Base-by-base conservation (phyloP, 2,329 filamentous ascomycete genomes). In the Colletotrichum sp. region DNA sequence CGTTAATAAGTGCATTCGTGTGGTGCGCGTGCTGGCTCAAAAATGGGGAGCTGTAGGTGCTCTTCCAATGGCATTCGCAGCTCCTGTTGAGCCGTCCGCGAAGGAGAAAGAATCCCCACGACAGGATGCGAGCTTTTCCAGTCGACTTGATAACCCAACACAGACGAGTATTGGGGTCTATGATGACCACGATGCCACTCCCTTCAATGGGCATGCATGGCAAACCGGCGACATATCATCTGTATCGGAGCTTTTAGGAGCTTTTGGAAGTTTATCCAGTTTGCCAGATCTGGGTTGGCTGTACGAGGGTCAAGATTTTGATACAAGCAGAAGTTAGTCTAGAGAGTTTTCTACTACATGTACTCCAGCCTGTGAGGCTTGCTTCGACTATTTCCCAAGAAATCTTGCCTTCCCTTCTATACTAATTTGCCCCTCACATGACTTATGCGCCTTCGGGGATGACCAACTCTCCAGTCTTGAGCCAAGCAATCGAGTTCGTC, bases 401-500 rank as follows among this genome's bases (percentile, higher is more conserved):
- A 2, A 3, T 21, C 0, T 52, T 52, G 3, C 12, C 5, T 0
- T 21, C 3, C 10, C 10, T 2, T 21, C 1, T 7, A 6, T 4
- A 52, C 43, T 52, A 13, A n/a, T 52, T 6, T 21, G 43, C 1
- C 43, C 10, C 1, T 21, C 6, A 21, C 12, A 13, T 21, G 43
- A 21, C n/a, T 52, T 21, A 52, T 52, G 43, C 43, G 6, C 43
- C 43, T 52, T 52, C 43, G n/a, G 43, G 43, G n/a, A 52, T 52
- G 6, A 21, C 43, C 43, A 52, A 52, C 0, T 52, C 43, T 21
- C 43, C 43, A 21, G 43, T 52, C 43, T 21, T 21, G n/a, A 52
- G 43, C 43, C 43, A 52, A 21, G 43, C 43, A 52, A 52, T 68
- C 14, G 65, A 68, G 65, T 57, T 55, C n/a, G n/a, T 70, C 57